Base-by-base conservation (phyloP, 306 rosid species). In the Dryas drummondii region DNA sequence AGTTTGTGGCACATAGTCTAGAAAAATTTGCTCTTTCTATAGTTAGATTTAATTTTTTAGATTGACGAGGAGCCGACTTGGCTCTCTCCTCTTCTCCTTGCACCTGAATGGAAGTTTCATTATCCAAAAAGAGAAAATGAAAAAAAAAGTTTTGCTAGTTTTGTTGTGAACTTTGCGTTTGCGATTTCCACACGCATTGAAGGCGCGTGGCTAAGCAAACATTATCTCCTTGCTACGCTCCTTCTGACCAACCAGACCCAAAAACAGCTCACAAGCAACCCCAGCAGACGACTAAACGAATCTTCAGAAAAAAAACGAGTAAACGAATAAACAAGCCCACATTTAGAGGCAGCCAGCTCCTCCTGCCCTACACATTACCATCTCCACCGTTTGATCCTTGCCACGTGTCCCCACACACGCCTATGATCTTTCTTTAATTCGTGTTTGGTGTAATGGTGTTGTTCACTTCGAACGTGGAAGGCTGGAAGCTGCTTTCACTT, bases 401-500 rank as follows among this genome's bases (percentile, higher is more conserved):
- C 69, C 85, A 77, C 48, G 73, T 58, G 82, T 75, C 82, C 12
- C 3, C 7, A 15, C 16, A 4, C 26, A 7, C 14, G 4, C 22
- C 3, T 1, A 4, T 55, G 74, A 48, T 51, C 22, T 51, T 12
- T 27, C 60, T 26, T 53, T 13, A 52, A 17, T 14, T 40, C 22
- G 81, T 41, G 65, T 62, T 68, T 57, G 74, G 66, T 27, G 37
- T 32, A 32, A 32, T 32, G 37, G 37, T 32, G 60, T 2, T 77
- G 67, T 51, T 58, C 13, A 44, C 13, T 44, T 19, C 47, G 52
- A 73, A 76, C 75, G 75, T 71, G 81, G 70, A n/a, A n/a, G n/a
- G n/a, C n/a, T n/a, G n/a, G n/a, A 50, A 70, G 74, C 66, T 71
- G 66, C 57, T 75, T 55, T 63, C 66, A 19, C 15, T 62, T 46